Conservation (phyloP, 2,329 filamentous ascomycete genomes). For the Aspergillus sergii region DNA sequence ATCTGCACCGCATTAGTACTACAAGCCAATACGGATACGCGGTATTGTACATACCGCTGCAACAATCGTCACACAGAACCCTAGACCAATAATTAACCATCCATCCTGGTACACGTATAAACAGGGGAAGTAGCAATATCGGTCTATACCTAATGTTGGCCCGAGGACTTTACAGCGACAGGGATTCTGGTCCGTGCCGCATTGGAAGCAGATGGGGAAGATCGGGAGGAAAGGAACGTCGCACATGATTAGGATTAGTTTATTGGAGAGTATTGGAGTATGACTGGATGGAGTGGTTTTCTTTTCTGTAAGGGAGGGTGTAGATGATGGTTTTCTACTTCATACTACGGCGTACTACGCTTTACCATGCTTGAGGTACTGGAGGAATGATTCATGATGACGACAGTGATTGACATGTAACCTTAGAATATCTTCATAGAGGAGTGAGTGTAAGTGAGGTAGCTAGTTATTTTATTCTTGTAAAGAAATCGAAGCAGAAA, state of each 20-base stretch:
- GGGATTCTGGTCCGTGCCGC: constrained; percentile 59
- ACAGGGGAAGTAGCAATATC: neutral
- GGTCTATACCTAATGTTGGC: constrained; percentile 53
- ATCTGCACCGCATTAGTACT: constrained; percentile 38
- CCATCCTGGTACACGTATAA: neutral
- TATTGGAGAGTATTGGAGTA: neutral
- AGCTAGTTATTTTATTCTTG: no score
- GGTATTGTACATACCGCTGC: constrained; percentile 51
- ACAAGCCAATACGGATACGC: neutral
- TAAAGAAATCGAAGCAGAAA: neutral
- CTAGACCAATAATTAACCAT: constrained; percentile 22
- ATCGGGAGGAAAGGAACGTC: constrained; percentile 48
- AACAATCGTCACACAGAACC: constrained; percentile 51
- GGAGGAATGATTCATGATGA: constrained; percentile 24
- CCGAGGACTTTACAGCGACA: constrained; percentile 61
- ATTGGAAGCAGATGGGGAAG: constrained; percentile 58
- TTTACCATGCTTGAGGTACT: neutral
- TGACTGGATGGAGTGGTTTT: neutral
- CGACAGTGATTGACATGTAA: constrained; percentile 12
- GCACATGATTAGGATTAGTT: constrained; percentile 31
- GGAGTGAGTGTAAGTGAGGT: no score
- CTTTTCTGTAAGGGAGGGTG: no score
- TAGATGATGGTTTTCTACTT: neutral
- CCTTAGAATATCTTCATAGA: neutral
- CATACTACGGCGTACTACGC: neutral